Conservation (phyloP, 2,329 filamentous ascomycete species). For the Fusarium verticillioides region DNA sequence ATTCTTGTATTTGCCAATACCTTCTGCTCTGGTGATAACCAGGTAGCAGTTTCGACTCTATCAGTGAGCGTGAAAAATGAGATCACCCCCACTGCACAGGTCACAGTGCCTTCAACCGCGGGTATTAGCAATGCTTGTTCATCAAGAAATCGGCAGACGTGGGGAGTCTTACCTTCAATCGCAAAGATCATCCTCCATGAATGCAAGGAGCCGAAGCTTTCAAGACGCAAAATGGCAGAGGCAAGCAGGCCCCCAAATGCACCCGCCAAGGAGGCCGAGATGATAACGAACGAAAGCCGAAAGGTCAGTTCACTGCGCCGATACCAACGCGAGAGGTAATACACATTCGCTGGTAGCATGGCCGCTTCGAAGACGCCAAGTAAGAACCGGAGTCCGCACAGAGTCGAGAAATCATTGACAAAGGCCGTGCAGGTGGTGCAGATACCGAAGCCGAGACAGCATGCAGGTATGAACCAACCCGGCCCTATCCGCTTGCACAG, state of each 20-base stretch:
- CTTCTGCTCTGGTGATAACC: background rate
- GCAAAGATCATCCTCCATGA: constrained; percentile 1
- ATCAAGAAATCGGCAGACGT: background rate
- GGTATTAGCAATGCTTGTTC: background rate
- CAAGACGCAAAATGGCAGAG: background rate
- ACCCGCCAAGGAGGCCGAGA: background rate
- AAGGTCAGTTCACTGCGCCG: background rate
- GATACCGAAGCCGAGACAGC: background rate
- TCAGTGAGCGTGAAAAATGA: background rate
- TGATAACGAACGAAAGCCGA: background rate
- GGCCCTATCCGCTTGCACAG: background rate
- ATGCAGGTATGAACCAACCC: background rate
- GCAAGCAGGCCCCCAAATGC: background rate
- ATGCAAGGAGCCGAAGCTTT: background rate
- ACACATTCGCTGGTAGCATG: background rate
- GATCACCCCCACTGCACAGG: background rate
- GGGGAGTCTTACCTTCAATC: background rate
- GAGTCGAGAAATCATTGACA: background rate
- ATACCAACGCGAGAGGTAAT: background rate
- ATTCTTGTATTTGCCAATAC: background rate
- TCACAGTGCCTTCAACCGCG: background rate
- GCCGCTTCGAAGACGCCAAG: background rate
- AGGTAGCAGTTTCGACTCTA: background rate
- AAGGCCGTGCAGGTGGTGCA: background rate
- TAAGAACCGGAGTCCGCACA: background rate